Conservation (phyloP, 2,329 filamentous ascomycete genomes). For the Clarireedia homoeocarpa region DNA sequence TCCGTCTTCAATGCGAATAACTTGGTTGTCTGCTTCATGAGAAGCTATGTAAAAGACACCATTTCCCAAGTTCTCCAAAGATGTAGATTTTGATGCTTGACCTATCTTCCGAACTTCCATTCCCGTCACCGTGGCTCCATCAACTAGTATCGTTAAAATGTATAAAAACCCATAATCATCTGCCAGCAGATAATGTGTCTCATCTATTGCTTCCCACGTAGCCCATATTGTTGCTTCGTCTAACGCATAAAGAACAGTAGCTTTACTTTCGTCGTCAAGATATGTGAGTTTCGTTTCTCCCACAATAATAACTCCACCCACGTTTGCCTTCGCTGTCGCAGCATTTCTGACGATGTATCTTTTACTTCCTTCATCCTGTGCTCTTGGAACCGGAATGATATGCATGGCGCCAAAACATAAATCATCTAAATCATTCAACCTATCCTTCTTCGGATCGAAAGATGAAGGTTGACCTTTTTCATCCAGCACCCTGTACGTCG, state of each 20-base stretch:
- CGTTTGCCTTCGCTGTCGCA: constrained; percentile 42
- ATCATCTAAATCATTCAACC: constrained; percentile 46
- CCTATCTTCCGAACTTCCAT: constrained; percentile 63
- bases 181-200: constrained; percentile 74
- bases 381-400: constrained; percentile 53
- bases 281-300: constrained; percentile 80
- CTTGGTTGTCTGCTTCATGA: constrained; percentile 85
- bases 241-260: constrained; percentile 55
- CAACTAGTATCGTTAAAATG: constrained; percentile 69
- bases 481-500: constrained; percentile 54
- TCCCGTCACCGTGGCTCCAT: constrained; percentile 57
- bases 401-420: constrained; percentile 49
- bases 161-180: constrained; percentile 87
- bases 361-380: constrained; percentile 49
- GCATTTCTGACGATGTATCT: constrained; percentile 51
- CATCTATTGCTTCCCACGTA: constrained; percentile 82
- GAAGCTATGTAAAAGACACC: constrained; percentile 79
- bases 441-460: constrained; percentile 48
- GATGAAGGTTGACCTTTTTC: constrained; percentile 43
- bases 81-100: constrained; percentile 65
- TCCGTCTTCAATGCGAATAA: constrained; percentile 51
- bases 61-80: constrained; percentile 68
- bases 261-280: constrained; percentile 68
- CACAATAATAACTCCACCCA: constrained; percentile 65
- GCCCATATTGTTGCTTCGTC: constrained; percentile 77